A percentile compares a stretch with the other conserved stretches of the same genome.
These are phyloP conservation scores for Aspergillus viridinutans DNA, from an alignment of 2,329 filamentous ascomycete genomes.

Conservation along the genomic window DNA sequence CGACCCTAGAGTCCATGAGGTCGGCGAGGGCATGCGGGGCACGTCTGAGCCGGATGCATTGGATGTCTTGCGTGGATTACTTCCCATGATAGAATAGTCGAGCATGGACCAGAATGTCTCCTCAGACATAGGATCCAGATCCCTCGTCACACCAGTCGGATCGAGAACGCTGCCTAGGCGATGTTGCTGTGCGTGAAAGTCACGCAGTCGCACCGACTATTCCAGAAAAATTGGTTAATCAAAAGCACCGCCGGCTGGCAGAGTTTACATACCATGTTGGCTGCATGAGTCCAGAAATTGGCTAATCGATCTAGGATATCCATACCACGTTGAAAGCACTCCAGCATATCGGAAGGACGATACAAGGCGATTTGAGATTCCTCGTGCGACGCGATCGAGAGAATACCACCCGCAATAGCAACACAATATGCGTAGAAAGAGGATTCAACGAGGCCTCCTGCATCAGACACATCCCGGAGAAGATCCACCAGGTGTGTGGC, in stretches of 20 bases:
- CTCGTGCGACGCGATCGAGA: slow-evolving; percentile 13
- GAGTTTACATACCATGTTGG: slow-evolving; percentile 18
- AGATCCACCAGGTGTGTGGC: slow-evolving; percentile 26
- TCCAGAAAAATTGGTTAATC: not conserved
- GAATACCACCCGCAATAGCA: slow-evolving; percentile 23
- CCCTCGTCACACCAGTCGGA: slow-evolving; percentile 10
- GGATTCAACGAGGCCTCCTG: slow-evolving; percentile 19
- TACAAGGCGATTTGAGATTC: slow-evolving; percentile 4
- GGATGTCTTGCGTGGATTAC: slow-evolving; percentile 6
- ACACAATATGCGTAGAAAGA: slow-evolving; percentile 33
- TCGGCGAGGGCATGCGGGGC: slow-evolving; percentile 10
- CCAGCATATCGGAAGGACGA: slow-evolving; percentile 6
- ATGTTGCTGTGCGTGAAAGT: slow-evolving; percentile 18
- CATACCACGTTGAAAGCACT: slow-evolving; percentile 15
- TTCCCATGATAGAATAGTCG: slow-evolving; percentile 17
- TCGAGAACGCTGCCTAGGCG: slow-evolving; percentile 15
- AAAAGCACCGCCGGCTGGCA: not conserved
- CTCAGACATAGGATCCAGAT: slow-evolving; percentile 13
- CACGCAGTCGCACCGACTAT: slow-evolving; percentile 15
- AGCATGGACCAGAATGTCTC: slow-evolving; percentile 20
- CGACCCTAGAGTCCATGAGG: slow-evolving; percentile 7
- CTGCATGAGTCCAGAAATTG: slow-evolving; percentile 16
- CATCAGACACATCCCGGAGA: slow-evolving; percentile 16
- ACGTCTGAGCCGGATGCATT: not conserved
- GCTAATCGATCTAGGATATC: slow-evolving; percentile 14